Evolutionary conservation across 1,284 basidiomycete species (phyloP).

Genomic region (Moesziomyces sp.): DNA sequence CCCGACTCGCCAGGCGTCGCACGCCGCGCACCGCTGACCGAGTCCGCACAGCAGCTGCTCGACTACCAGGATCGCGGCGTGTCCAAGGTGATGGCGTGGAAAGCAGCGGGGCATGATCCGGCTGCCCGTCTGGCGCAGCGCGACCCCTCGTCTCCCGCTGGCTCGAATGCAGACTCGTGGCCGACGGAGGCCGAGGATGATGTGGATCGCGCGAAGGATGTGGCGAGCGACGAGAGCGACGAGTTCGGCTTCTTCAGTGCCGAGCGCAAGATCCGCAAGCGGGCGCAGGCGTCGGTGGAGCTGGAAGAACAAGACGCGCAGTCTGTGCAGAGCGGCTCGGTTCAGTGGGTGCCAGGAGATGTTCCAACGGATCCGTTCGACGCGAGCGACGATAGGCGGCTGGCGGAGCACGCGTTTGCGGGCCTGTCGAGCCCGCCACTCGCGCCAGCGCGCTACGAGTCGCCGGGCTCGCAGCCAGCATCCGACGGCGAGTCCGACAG

Average conservation of each 20-base stretch:
- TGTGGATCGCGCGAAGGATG: neutral
- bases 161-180: conserved; percentile 11
- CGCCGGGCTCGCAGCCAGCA: too few relatives aligned
- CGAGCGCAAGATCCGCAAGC: conserved; percentile 12
- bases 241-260: conserved; percentile 42
- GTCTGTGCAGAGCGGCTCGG: neutral
- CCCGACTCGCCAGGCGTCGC: conserved; percentile 27
- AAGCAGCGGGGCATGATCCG: conserved; percentile 25
- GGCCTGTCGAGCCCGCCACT: conserved; percentile 16
- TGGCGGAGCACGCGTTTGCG: conserved; percentile 30
- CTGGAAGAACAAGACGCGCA: neutral
- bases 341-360: conserved; percentile 2
- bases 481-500: too few relatives aligned
- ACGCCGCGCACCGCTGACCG: conserved; percentile 19
- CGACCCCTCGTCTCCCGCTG: neutral
- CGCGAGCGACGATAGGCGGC: conserved; percentile 29
- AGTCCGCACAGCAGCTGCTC: conserved; percentile 16
- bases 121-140: neutral
- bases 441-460: too few relatives aligned
- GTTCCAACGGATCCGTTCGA: conserved; percentile 12
- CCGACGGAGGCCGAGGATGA: conserved; percentile 2
- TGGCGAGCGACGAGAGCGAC: conserved; percentile 12
- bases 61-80: conserved; percentile 34
- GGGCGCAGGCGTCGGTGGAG: neutral
- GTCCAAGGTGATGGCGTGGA: conserved; percentile 43